phyloP scores from a whole-genome alignment of 371 early-diverging fungal genomes.

The Mucor sp. region DNA sequence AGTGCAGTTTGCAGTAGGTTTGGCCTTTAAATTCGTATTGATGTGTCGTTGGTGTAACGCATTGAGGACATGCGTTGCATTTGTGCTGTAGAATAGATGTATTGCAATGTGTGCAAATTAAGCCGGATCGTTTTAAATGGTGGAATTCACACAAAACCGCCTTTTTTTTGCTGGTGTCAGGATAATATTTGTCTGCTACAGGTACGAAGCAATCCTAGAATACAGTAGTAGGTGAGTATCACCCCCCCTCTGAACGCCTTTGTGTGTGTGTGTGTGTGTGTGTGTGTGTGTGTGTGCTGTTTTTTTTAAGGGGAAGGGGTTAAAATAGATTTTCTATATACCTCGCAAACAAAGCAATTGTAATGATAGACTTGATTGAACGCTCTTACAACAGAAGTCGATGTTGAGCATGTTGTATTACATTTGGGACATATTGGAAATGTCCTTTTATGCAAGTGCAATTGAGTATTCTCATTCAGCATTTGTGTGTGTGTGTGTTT shows the following conservation, averaged over 20 bases:
- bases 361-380: slow-evolving; percentile 79
- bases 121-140: slow-evolving; percentile 22
- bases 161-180: slow-evolving; percentile 10
- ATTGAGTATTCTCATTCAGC: slow-evolving; percentile 2
- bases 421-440: slow-evolving; percentile 18
- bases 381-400: slow-evolving; percentile 75
- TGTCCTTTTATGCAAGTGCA: slow-evolving; percentile 6
- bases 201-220: slow-evolving; percentile 32
- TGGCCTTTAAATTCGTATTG: slow-evolving; percentile 90
- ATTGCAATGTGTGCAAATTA: slow-evolving; percentile 24
- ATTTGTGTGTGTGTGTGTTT: not conserved
- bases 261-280: too few species aligned
- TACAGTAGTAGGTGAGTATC: not conserved
- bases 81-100: slow-evolving; percentile 21
- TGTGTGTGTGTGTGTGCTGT: not conserved
- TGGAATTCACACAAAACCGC: slow-evolving; percentile 31
- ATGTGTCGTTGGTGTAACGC: slow-evolving; percentile 20
- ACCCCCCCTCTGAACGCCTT: not conserved
- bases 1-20: slow-evolving; percentile 91
- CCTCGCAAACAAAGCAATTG: slow-evolving; percentile 86
- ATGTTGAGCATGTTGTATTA: slow-evolving; percentile 14
- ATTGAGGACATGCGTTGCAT: slow-evolving; percentile 25
- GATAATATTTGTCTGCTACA: slow-evolving; percentile 30
- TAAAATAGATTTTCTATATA: slow-evolving; percentile 38
- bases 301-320: slow-evolving; percentile 1